phyloP scores from a whole-genome alignment of 73 alveolate genomes.

The Tetrahymena elliotti region DNA sequence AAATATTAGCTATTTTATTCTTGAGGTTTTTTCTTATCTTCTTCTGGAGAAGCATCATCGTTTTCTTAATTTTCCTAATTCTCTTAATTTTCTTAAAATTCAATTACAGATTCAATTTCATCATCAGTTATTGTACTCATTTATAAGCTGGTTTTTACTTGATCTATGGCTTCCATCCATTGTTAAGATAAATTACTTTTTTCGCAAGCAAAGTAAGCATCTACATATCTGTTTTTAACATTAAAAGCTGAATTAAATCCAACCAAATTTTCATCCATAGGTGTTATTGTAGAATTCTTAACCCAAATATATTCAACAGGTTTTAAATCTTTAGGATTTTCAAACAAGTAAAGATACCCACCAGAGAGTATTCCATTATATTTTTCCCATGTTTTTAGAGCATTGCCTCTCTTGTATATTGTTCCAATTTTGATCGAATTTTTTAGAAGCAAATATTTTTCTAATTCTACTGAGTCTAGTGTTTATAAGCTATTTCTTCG shows the following conservation, averaged over 20 bases:
- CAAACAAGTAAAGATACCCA: slow-evolving; percentile 30
- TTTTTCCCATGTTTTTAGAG: slow-evolving; percentile 4
- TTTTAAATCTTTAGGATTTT: slow-evolving; percentile 21
- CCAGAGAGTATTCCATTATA: slow-evolving; percentile 39
- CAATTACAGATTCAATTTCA: not conserved
- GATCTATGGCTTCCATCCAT: slow-evolving; percentile 31
- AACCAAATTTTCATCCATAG: not conserved
- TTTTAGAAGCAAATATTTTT: slow-evolving; percentile 7
- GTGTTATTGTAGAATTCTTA: slow-evolving; percentile 13
- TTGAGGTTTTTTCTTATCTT: not conserved
- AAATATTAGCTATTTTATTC: not conserved
- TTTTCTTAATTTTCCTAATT: not conserved
- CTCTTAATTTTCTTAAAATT: not conserved
- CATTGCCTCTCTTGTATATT: slow-evolving; percentile 20
- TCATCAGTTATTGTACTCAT: not conserved
- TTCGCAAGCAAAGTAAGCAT: slow-evolving; percentile 12
- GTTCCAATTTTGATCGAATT: slow-evolving; percentile 6
- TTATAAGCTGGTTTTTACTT: not conserved
- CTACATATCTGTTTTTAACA: slow-evolving; percentile 19
- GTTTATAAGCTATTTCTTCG: not conserved
- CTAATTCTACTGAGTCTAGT: slow-evolving; percentile 6
- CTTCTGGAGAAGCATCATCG: no score
- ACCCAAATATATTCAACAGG: slow-evolving; percentile 23
- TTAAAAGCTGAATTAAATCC: slow-evolving; percentile 21
- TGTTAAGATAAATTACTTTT: not conserved